A percentile compares a stretch with the other conserved stretches of the same genome.
These are phyloP conservation scores for Lithohypha guttulata DNA, from an alignment of 2,329 filamentous ascomycete genomes.

Conservation along the genomic window DNA sequence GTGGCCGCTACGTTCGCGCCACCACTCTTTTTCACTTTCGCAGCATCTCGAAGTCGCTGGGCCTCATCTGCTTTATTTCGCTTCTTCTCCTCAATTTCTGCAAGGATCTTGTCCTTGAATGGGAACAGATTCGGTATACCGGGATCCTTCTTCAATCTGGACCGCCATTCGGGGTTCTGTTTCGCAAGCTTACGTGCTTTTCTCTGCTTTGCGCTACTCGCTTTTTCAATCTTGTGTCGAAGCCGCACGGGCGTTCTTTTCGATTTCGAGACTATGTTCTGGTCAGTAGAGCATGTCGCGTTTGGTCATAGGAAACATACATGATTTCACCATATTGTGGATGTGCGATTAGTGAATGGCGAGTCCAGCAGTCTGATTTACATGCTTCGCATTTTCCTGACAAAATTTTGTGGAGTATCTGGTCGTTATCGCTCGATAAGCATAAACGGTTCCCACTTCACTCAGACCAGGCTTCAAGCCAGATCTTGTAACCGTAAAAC, in stretches of 20 bases:
- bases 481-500: too few relatives aligned
- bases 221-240: slow-evolving; percentile 92
- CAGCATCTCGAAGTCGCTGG: slow-evolving; percentile 58
- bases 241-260: slow-evolving; percentile 85
- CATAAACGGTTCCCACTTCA: too few relatives aligned
- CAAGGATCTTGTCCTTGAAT: slow-evolving; percentile 89
- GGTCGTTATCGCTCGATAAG: too few relatives aligned
- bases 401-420: too few relatives aligned
- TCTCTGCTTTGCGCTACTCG: slow-evolving; percentile 76
- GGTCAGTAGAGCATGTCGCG: slow-evolving; percentile 6
- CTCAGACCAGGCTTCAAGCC: too few relatives aligned
- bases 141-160: slow-evolving; percentile 91
- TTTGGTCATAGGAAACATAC: slow-evolving; percentile 12
- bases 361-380: too few relatives aligned
- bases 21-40: slow-evolving; percentile 43
- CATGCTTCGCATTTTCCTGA: too few relatives aligned
- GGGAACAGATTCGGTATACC: slow-evolving; percentile 96
- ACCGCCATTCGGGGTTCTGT: slow-evolving; percentile 89
- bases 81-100: slow-evolving; percentile 86
- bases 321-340: slow-evolving; percentile 23
- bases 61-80: slow-evolving; percentile 70
- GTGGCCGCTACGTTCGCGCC: slow-evolving; percentile 39
- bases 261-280: slow-evolving; percentile 68
- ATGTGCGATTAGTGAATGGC: background rate
- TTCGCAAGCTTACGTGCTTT: slow-evolving; percentile 83